Evolutionary conservation across 2,329 filamentous ascomycete genomes (phyloP).

Genomic region (Aspergillus eucalypticola): DNA sequence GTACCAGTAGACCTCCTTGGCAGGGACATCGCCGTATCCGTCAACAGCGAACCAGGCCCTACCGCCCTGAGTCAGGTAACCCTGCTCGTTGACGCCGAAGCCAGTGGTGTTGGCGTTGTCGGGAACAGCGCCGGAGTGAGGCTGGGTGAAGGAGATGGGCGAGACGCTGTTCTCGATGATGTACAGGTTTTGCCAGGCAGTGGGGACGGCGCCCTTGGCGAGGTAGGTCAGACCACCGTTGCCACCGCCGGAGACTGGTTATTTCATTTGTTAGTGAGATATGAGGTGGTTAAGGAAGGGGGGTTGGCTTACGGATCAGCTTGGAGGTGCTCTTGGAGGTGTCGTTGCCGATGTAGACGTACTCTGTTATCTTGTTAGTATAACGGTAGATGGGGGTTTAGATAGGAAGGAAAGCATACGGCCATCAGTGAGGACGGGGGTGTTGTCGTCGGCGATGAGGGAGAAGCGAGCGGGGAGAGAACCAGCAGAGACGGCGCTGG

Average conservation of each 20-base stretch:
- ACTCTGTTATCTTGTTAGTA: conserved; percentile 15
- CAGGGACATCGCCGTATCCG: conserved; percentile 22
- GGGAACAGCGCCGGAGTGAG: conserved; percentile 31
- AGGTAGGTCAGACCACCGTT: conserved; percentile 29
- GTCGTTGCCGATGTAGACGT: conserved; percentile 25
- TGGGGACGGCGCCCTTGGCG: conserved; percentile 23
- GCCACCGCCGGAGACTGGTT: conserved; percentile 21
- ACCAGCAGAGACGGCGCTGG: conserved; percentile 24
- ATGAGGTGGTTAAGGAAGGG: not conserved
- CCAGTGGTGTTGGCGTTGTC: conserved; percentile 23
- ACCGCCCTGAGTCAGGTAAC: conserved; percentile 29
- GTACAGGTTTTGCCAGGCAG: conserved; percentile 32
- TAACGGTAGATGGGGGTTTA: not conserved
- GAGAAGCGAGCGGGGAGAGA: conserved; percentile 29
- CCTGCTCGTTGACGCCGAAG: conserved; percentile 30
- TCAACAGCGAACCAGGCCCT: conserved; percentile 30
- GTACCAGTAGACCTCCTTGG: conserved; percentile 31
- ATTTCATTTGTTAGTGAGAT: conserved; percentile 1
- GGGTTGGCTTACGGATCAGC: conserved; percentile 27
- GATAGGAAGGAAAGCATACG: conserved; percentile 15
- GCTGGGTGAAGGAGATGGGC: conserved; percentile 26
- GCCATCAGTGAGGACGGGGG: conserved; percentile 29
- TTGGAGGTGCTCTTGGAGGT: conserved; percentile 23
- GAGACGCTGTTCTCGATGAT: conserved; percentile 25
- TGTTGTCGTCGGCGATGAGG: conserved; percentile 29